Conservation (phyloP, 345 rosid genomes). For the Streptanthus diversifolius region DNA sequence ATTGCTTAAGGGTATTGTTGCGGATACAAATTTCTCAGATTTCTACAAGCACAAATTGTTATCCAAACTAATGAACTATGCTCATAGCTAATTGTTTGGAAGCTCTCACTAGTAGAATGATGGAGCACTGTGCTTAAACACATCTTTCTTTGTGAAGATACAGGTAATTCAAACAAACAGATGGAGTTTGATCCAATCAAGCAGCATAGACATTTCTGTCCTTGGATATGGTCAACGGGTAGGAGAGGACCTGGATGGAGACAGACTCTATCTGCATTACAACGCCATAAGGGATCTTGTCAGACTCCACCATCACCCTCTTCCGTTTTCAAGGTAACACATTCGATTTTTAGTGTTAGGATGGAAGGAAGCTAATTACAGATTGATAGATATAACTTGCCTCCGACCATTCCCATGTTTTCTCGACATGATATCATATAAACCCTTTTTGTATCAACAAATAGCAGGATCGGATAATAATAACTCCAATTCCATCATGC, state of each 20-base stretch:
- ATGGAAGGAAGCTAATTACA: neutral
- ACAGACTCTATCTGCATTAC: conserved; percentile 72
- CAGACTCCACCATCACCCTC: conserved; percentile 42
- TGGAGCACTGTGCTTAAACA: neutral
- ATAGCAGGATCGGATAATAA: neutral
- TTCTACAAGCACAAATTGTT: neutral
- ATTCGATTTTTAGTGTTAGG: neutral
- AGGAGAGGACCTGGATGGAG: conserved; percentile 73
- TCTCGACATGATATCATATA: conserved; percentile 2
- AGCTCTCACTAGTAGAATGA: neutral
- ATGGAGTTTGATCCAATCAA: conserved; percentile 84
- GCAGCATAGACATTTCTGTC: conserved; percentile 94
- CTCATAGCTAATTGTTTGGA: neutral
- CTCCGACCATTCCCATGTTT: neutral
- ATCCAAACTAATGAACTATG: neutral
- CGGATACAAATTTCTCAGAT: neutral
- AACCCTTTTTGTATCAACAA: neutral
- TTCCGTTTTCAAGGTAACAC: conserved; percentile 59
- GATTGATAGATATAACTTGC: neutral
- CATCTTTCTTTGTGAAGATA: conserved; percentile 11
- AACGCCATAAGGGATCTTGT: conserved; percentile 40
- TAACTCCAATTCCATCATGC: neutral
- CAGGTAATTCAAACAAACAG: conserved; percentile 46
- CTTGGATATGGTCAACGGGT: conserved; percentile 72
- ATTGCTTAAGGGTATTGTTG: neutral